Conservation (phyloP, 2,329 filamentous ascomycete species). For the Didymella glomerata region DNA sequence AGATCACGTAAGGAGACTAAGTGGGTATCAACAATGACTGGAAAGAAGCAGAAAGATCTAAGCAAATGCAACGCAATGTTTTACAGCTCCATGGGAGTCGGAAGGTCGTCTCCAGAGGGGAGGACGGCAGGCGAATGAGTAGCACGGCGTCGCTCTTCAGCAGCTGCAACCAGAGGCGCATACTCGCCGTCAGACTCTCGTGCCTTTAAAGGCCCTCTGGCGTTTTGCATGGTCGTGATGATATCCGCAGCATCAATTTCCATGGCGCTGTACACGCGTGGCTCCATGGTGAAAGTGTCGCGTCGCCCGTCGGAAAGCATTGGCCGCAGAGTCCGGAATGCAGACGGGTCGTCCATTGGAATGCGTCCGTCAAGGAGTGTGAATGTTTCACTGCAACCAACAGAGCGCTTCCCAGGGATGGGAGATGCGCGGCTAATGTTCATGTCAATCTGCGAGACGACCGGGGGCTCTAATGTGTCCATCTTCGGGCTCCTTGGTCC, state of each 20-base stretch:
- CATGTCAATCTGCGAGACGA: conserved; percentile 33
- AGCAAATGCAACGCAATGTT: background rate
- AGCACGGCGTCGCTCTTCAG: conserved; percentile 38
- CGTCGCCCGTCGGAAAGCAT: conserved; percentile 29
- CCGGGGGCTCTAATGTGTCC: conserved; percentile 42
- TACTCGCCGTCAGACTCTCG: conserved; percentile 44
- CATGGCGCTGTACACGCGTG: conserved; percentile 47
- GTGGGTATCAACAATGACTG: conserved; percentile 30
- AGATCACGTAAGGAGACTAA: conserved; percentile 9
- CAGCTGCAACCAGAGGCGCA: conserved; percentile 39
- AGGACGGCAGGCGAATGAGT: conserved; percentile 29
- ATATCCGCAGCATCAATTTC: conserved; percentile 50
- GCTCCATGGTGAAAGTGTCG: conserved; percentile 39
- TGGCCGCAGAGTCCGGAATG: conserved; percentile 45
- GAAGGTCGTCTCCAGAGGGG: conserved; percentile 4
- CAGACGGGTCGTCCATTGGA: conserved; percentile 42
- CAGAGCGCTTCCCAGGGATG: conserved; percentile 29
- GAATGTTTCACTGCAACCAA: conserved; percentile 49
- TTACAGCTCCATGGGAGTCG: conserved; percentile 21
- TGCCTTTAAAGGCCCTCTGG: conserved; percentile 37
- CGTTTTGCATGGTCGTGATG: conserved; percentile 48
- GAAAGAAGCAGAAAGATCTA: conserved; percentile 8
- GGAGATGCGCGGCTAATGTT: conserved; percentile 21
- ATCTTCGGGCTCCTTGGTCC: conserved; percentile 23
- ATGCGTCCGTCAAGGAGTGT: conserved; percentile 47